Conservation (phyloP, 108 stramenopile species). For the Cyclostephanos tholiformis region DNA sequence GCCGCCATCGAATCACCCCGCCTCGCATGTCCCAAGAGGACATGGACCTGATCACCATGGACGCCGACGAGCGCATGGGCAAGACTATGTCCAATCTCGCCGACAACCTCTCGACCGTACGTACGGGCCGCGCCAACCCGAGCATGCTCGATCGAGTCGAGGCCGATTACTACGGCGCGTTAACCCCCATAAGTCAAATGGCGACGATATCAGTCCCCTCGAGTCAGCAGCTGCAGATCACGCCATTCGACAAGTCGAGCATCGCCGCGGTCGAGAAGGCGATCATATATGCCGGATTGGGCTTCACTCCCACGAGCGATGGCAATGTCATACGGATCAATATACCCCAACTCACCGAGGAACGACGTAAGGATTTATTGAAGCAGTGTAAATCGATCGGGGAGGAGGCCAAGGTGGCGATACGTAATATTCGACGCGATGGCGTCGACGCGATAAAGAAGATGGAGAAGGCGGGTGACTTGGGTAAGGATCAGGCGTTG, state of each 20-base stretch:
- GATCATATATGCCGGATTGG: slow-evolving; percentile 87
- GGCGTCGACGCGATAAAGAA: slow-evolving; percentile 90
- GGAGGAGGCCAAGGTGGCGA: slow-evolving; percentile 93
- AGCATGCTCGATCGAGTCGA: slow-evolving; percentile 90
- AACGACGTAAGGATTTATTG: slow-evolving; percentile 93
- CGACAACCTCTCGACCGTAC: slow-evolving; percentile 78
- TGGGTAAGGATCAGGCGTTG: slow-evolving; percentile 87
- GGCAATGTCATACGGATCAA: slow-evolving; percentile 90
- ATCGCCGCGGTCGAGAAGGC: slow-evolving; percentile 84
- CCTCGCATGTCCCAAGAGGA: slow-evolving; percentile 48
- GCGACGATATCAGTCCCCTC: slow-evolving; percentile 86
- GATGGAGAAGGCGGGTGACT: slow-evolving; percentile 84
- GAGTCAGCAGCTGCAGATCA: slow-evolving; percentile 85
- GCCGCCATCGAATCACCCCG: slow-evolving; percentile 1
- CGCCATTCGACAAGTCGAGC: slow-evolving; percentile 85
- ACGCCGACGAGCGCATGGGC: slow-evolving; percentile 84
- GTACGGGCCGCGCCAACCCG: slow-evolving; percentile 91
- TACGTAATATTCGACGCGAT: slow-evolving; percentile 90
- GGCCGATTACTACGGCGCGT: slow-evolving; percentile 90
- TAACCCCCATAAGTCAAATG: slow-evolving; percentile 91
- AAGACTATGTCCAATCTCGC: slow-evolving; percentile 82
- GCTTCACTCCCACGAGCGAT: slow-evolving; percentile 91
- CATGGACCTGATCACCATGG: slow-evolving; percentile 53
- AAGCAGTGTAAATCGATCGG: slow-evolving; percentile 93
- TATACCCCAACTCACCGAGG: slow-evolving; percentile 92